Evolutionary conservation across 225 moss, liverwort and hornwort species (phyloP), one percentile per base, ranked within the genome.

Genomic region (Marchantia paleacea): DNA sequence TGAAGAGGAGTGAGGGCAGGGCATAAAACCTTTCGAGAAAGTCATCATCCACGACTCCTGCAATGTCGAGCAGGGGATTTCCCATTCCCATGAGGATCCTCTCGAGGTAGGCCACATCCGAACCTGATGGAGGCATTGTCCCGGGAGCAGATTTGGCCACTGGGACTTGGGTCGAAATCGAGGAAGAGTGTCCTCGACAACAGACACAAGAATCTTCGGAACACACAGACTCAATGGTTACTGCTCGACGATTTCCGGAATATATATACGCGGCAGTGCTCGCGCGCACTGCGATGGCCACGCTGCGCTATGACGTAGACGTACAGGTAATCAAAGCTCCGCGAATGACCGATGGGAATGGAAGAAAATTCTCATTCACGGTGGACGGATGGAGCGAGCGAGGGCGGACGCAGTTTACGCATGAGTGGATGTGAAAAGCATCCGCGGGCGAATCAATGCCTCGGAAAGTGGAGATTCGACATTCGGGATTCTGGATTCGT

Each of bases 11-110:
- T 39, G 39, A 39, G 39, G 39, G 16, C 15, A n/a, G 69, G 75
- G 7, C 4, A 13, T 57, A 57, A n/a, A 57, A 90, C 93, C 90
- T 95, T 12, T 88, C 88, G 52, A 97, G 93, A 79, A 97, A 97
- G 52, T 81, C 75, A 55, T 91, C 85, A 67, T 95, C 92, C 58
- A 97, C 97, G 67, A 92, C 86, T 16, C 86, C 87, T 78, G 94
- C 89, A 29, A 97, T 91, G 79, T 97, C 97, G 57, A 97, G 93
- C 74, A 97, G 84, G 79, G 93, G 97, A 67, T 97, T 97, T 67
- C 97, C 97, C 79, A 88, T 85, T 28, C 97, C 97, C 86, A 97
- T 69, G 18, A 94, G 81, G 55, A 97, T 82, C 77, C 93, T 93
- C 75, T 92, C 88, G 48, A 88, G 77, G 22, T 75, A 57, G 20